Base-by-base conservation (phyloP, 2,329 filamentous ascomycete genomes). In the Aulographum hederae region DNA sequence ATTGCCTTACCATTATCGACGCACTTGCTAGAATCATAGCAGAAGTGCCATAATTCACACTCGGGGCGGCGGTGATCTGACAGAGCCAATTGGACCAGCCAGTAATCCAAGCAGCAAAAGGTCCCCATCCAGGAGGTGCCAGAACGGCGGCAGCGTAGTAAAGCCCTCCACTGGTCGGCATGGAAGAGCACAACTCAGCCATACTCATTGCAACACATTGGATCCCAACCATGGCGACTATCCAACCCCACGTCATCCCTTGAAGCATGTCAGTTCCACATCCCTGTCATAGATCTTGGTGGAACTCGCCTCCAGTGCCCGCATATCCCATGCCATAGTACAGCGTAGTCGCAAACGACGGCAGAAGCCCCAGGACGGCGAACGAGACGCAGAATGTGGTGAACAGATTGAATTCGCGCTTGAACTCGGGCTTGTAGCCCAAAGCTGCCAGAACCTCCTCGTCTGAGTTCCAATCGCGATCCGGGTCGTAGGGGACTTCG, bases 221-320 rank as follows among this genome's bases (percentile, higher is more conserved):
- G 25, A 81, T 78, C 26, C 78, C 78, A 4, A 73, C 41, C 65
- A 79, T 77, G 30, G 73, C 73, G 28, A 81, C 59, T 18, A 80
- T 53, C 76, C 77, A 82, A 4, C 76, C 77, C 76, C 76, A 81
- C 2, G 72, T 73, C 72, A 79, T 78, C 16, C 72, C 71, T 36
- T 59, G n/a, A 5, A 26, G 18, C 21, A n/a, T 8, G n/a, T 25
- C 21, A 25, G 21, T 8, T 25, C 21, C n/a, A 25, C 21, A 25
- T 30, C 11, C 18, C 26, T 26, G 12, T 32, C 14, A 25, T 13
- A n/a, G 31, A 12, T 20, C 8, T 8, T 8, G 8, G 8, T 25
- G 8, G n/a, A 8, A 40, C 47, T 21, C 44, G 43, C 53, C 54
- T 18, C 54, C 52, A 0, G 53, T 57, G 2, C 55, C 54, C 5